These are phyloP conservation scores for Schwanniomyces yamadae DNA, from an alignment of 805 yeast species.

Conservation along the genomic window DNA sequence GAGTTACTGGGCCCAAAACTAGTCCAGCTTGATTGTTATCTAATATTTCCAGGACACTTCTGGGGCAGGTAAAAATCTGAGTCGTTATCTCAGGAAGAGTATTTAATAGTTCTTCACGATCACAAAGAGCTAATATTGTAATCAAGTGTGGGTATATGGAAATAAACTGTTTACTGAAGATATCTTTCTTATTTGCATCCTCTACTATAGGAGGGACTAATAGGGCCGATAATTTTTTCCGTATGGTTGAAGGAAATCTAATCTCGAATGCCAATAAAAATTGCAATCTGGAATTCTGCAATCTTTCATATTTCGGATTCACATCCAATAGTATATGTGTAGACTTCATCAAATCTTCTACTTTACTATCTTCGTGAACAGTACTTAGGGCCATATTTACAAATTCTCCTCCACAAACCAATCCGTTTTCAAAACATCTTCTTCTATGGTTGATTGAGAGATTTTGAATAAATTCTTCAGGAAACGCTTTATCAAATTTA, in stretches of 20 bases:
- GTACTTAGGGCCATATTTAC: slow-evolving; percentile 20
- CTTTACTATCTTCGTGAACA: slow-evolving; percentile 12
- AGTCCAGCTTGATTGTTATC: slow-evolving; percentile 38
- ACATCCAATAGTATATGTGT: slow-evolving; percentile 13
- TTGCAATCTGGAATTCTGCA: slow-evolving; percentile 53
- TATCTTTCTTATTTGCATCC: slow-evolving; percentile 44
- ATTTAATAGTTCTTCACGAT: slow-evolving; percentile 49
- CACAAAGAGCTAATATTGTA: slow-evolving; percentile 46
- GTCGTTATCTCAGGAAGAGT: slow-evolving; percentile 30
- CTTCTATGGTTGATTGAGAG: slow-evolving; percentile 15
- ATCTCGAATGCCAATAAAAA: slow-evolving; percentile 57
- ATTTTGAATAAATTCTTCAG: slow-evolving; percentile 21
- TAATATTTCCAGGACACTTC: slow-evolving; percentile 40
- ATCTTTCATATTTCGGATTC: slow-evolving; percentile 15
- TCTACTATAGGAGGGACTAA: slow-evolving; percentile 58
- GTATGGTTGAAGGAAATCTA: slow-evolving; percentile 51
- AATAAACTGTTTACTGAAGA: slow-evolving; percentile 53
- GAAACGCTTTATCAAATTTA: slow-evolving; percentile 30
- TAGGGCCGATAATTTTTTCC: slow-evolving; percentile 48
- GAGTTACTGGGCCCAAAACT: slow-evolving; percentile 47
- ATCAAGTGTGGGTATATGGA: slow-evolving; percentile 53
- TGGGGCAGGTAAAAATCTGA: slow-evolving; percentile 47
- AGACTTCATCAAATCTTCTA: slow-evolving; percentile 16
- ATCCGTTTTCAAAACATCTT: slow-evolving; percentile 32
- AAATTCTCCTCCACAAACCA: slow-evolving; percentile 27